Base-by-base conservation (phyloP, 2,329 filamentous ascomycete species). In the Moelleriella libera region DNA sequence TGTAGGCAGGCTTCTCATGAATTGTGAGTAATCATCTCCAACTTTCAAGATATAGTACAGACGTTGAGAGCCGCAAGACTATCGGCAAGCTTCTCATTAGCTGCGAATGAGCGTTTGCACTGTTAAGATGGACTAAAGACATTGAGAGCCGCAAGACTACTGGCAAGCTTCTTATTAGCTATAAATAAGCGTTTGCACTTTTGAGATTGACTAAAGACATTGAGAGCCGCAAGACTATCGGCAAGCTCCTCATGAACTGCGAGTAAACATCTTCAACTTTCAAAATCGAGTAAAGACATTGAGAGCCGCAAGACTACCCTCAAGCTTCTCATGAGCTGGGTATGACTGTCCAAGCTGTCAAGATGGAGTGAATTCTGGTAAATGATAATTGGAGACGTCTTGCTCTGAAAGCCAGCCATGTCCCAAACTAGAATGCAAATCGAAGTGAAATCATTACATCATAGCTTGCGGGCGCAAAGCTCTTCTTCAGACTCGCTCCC, bases 41-140 rank as follows among this genome's bases (percentile, higher is more conserved):
- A 37, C 7, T 37, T 11, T 7, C 11, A 11, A 37, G 11, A 37
- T 37, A 37, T 7, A 37, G 32, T n/a, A n/a, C n/a, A n/a, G n/a
- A n/a, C n/a, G 72, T 96, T 42, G 85, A 94, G 65, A 76, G 85
- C 41, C 74, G 88, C 56, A 86, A 83, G 70, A 92, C 87, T 2
- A 86, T 79, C 8, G 89, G 89, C 14, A 95, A 95, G 70, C 64
- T 94, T 52, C 62, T 96, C 48, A 63, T 95, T 57, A 82, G 81
- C 66, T 74, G 79, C 44, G 82, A 68, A 53, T 64, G 30, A 48
- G 6, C 28, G 4, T 30, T 5, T 30, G 32, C 8, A 14, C 8
- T 12, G 0, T 12, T 3, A 21, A 21, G 21, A 21, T 21, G 3
- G 21, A 21, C 2, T 21, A 21, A 21, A n/a, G n/a, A n/a, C n/a